Percentiles rank a stretch among this genome's conserved stretches.
These are phyloP conservation scores for Sporothrix schenckii DNA, from an alignment of 2,329 filamentous ascomycete genomes.

Conservation along the genomic window DNA sequence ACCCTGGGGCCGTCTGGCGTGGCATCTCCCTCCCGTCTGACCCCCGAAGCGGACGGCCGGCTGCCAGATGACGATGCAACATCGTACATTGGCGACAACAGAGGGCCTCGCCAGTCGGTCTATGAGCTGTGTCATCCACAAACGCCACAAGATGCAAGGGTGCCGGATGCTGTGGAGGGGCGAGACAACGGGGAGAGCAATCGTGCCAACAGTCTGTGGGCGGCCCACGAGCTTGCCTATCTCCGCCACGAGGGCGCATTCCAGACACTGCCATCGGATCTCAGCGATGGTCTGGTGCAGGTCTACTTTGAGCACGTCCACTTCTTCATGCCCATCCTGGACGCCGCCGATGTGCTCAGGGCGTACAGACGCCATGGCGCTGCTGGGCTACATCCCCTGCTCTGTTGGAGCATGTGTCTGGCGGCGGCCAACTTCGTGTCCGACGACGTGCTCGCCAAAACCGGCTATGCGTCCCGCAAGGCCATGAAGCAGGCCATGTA, in stretches of 20 bases:
- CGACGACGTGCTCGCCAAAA: slow-evolving; percentile 12
- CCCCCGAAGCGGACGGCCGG: slow-evolving; percentile 13
- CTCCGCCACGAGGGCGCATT: slow-evolving; percentile 18
- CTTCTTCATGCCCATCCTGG: slow-evolving; percentile 38
- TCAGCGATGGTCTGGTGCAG: slow-evolving; percentile 26
- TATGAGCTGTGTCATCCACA: slow-evolving; percentile 21
- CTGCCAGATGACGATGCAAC: slow-evolving; percentile 18
- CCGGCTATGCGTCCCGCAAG: slow-evolving; percentile 41
- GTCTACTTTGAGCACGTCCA: slow-evolving; percentile 40
- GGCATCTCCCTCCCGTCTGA: not conserved
- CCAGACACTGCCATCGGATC: not conserved
- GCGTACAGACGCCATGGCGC: slow-evolving; percentile 31
- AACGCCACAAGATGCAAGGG: slow-evolving; percentile 7
- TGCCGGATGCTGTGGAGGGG: not conserved
- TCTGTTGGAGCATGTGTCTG: slow-evolving; percentile 42
- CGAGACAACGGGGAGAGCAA: not conserved
- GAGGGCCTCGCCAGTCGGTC: slow-evolving; percentile 13
- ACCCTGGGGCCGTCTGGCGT: not conserved
- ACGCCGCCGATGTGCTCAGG: slow-evolving; percentile 36
- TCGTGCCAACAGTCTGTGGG: not conserved
- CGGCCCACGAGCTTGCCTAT: slow-evolving; percentile 6
- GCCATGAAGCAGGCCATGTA: slow-evolving; percentile 46
- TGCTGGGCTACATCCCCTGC: slow-evolving; percentile 34
- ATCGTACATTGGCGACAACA: slow-evolving; percentile 20
- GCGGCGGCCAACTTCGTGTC: slow-evolving; percentile 38